Base-by-base conservation (phyloP, 202 grass and related monocot species). In the Zoysia matrella region DNA sequence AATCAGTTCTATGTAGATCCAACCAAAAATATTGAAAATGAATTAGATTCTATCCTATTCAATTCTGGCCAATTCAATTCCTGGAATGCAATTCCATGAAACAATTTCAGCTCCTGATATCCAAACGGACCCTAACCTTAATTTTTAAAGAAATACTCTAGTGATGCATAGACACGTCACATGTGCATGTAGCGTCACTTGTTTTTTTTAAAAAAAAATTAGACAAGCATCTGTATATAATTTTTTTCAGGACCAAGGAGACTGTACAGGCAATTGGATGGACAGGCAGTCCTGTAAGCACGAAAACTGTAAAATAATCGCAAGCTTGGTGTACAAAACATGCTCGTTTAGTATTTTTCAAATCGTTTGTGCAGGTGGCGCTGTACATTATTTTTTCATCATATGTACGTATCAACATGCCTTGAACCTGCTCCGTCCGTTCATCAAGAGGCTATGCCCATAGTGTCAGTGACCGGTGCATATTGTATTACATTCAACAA, bases 301-400 rank as follows among this genome's bases (percentile, higher is more conserved):
- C 65, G 14, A 66, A 55, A 67, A 58, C 2, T 3, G 63, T 52
- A 16, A 45, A 40, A 45, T 61, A 80, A 55, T 47, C 16, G 5
- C 12, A 55, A 65, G 4, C 15, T 8, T 22, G 3, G 36, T 12
- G 77, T 75, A 53, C 10, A 69, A 75, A 47, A 39, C 71, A 54
- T 86, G 77, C 61, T 60, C 62, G 60, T 67, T 80, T 47, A 12
- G 46, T 42, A 52, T 73, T 60, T 4, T 69, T 86, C 45, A 75
- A 69, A 80, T 61, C 49, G 52, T 73, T 80, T 62, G 47, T 16
- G 4, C 68, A 12, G 14, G 47, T 68, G 76, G 50, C 55, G 63
- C 55, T 41, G 54, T 70, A n/a, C 41, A 7, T 61, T 61, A 2
- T 18, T 63, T 50, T 36, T 11, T 30, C 48, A 39, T 36, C 8